phyloP scores from a whole-genome alignment of 2,329 filamentous ascomycete genomes.

The Diaporthe sp. region DNA sequence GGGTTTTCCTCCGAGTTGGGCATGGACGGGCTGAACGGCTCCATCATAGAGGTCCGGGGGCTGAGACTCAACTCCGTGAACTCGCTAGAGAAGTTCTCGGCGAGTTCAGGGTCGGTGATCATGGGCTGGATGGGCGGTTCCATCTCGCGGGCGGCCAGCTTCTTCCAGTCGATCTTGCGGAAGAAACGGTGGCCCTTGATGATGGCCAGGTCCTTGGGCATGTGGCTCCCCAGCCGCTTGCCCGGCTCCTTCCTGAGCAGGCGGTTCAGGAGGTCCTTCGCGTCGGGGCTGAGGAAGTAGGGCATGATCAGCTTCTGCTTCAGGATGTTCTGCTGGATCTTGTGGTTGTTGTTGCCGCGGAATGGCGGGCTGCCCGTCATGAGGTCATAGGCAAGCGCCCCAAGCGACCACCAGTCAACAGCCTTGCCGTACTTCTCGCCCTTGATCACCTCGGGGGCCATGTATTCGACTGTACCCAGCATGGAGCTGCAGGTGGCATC shows the following conservation, averaged over 20 bases:
- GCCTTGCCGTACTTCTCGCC: slow-evolving; percentile 92
- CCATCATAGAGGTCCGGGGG: slow-evolving; percentile 58
- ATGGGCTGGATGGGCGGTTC: slow-evolving; percentile 92
- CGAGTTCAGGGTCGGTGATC: slow-evolving; percentile 94
- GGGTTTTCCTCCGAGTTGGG: slow-evolving; percentile 63
- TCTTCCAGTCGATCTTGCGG: slow-evolving; percentile 95
- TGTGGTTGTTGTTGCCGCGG: slow-evolving; percentile 89
- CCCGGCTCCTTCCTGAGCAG: slow-evolving; percentile 92
- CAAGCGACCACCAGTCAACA: slow-evolving; percentile 99
- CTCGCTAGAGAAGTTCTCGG: slow-evolving; percentile 95
- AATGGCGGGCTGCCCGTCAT: slow-evolving; percentile 95
- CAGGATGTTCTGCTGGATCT: slow-evolving; percentile 95
- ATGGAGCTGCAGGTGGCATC: slow-evolving; percentile 85
- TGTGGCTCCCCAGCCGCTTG: slow-evolving; percentile 89
- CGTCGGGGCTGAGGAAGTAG: slow-evolving; percentile 91
- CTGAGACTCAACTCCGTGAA: slow-evolving; percentile 90
- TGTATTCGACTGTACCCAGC: slow-evolving; percentile 96
- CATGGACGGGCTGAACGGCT: slow-evolving; percentile 56
- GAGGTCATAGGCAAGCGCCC: slow-evolving; percentile 91
- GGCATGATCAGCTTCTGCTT: slow-evolving; percentile 91
- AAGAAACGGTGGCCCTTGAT: slow-evolving; percentile 98
- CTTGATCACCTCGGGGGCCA: slow-evolving; percentile 95
- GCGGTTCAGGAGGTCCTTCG: slow-evolving; percentile 92
- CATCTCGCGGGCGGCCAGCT: slow-evolving; percentile 84
- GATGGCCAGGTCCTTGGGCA: slow-evolving; percentile 86